Base-by-base conservation (phyloP, 257 asterid species). In the Osmanthus fragrans region DNA sequence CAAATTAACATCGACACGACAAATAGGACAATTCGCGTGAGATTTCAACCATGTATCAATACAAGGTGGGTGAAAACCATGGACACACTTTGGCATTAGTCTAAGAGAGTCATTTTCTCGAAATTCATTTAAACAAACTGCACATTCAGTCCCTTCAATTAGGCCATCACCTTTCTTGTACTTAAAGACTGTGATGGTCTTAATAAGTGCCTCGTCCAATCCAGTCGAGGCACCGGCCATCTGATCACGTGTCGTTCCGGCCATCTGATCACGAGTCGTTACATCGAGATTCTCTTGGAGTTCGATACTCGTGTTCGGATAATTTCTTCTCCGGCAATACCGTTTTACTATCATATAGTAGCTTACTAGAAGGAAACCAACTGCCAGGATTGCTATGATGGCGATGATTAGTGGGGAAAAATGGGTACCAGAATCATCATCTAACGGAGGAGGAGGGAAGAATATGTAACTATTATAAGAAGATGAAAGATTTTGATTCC, bases 51-150 rank as follows among this genome's bases (percentile, higher is more conserved):
- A 94, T 2, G 92, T 85, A 37, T 92, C 98, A 29, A 94, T 87
- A 32, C 98, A 94, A 1, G 90, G 92, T 34, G 86, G 85, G 82
- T 94, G 98, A 75, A 94, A 94, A 70, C 97, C 97, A 76, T 92
- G 98, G 77, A 87, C 85, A 77, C 98, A 94, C 80, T 86, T 92
- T 0, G 98, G 98, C 86, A 94, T 66, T 5, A 94, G 87, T 68
- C 96, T 89, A 18, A 94, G 73, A 11, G 79, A 47, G 88, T 92
- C 97, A 25, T 86, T 76, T 54, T 94, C 98, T 45, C 77, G 79
- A 66, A 92, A 94, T 80, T 92, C 97, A 68, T 81, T 84, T 4
- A 94, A 78, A 70, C 98, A 94, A 0, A 94, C 98, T 0, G 97
- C 83, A 65, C 98, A 94, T 5, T 94, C 98, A 0, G 83, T 87